These are phyloP conservation scores for Gymnopilus dilepis DNA, from an alignment of 768 basidiomycete genomes.

Conservation along the genomic window DNA sequence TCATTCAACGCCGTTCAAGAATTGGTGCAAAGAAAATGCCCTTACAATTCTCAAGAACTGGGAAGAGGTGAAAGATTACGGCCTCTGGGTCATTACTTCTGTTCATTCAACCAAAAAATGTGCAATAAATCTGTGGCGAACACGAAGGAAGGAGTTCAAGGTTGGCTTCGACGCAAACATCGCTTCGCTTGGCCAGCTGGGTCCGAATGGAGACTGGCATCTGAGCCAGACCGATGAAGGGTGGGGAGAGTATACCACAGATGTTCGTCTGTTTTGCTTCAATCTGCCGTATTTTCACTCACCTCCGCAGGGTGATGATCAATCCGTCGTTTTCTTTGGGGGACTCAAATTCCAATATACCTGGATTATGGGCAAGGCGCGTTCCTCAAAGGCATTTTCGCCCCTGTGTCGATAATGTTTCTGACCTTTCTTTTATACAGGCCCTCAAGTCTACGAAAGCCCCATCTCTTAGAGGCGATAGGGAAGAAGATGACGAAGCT, in stretches of 20 bases:
- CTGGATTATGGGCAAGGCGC: slow-evolving; percentile 17
- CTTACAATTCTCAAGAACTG: slow-evolving; percentile 18
- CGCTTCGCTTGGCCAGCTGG: slow-evolving; percentile 20
- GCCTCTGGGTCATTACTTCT: slow-evolving; percentile 30
- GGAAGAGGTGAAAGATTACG: slow-evolving; percentile 27
- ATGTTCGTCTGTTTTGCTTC: slow-evolving; percentile 17
- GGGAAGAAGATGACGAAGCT: slow-evolving; percentile 2
- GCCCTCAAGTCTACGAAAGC: slow-evolving; percentile 9
- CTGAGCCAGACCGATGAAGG: slow-evolving; percentile 26
- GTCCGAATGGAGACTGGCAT: slow-evolving; percentile 28
- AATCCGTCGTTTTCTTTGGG: slow-evolving; percentile 27
- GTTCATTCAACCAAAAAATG: slow-evolving; percentile 26
- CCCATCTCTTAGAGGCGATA: background rate
- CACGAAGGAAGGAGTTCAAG: slow-evolving; percentile 18
- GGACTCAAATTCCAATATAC: slow-evolving; percentile 27
- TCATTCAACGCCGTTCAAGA: slow-evolving; percentile 26
- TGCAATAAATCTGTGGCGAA: slow-evolving; percentile 29
- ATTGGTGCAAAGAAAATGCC: slow-evolving; percentile 29
- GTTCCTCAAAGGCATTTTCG: background rate
- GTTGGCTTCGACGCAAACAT: slow-evolving; percentile 28
- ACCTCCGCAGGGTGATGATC: slow-evolving; percentile 19
- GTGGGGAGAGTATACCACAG: slow-evolving; percentile 25
- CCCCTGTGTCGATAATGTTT: background rate
- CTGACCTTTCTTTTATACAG: background rate
- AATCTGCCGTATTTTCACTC: background rate